Conservation (phyloP, 225 moss, liverwort and hornwort genomes). For the Physcomitrellopsis africana region DNA sequence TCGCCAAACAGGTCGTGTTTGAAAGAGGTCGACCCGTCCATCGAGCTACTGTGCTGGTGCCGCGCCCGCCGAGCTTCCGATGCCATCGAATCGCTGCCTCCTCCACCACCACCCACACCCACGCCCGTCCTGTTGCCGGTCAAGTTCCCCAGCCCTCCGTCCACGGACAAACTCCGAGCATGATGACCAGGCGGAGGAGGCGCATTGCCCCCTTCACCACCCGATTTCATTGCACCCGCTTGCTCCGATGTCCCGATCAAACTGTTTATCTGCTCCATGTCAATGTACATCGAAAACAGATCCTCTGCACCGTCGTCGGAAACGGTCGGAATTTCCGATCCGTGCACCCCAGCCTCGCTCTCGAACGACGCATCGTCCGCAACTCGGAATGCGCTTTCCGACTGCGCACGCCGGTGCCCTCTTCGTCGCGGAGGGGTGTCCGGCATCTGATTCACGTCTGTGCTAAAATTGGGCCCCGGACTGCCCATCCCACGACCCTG, state of each 20-base stretch:
- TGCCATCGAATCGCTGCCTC: conserved; percentile 32
- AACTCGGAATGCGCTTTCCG: conserved; percentile 57
- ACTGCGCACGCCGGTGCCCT: conserved; percentile 61
- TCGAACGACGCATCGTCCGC: conserved; percentile 61
- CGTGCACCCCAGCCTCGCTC: conserved; percentile 55
- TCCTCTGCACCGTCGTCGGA: conserved; percentile 65
- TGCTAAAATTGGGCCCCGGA: conserved; percentile 58
- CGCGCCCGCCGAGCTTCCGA: conserved; percentile 50
- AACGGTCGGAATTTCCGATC: conserved; percentile 55
- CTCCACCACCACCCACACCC: conserved; percentile 23
- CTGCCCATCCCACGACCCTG: conserved; percentile 52
- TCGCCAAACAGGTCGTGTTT: conserved; percentile 57
- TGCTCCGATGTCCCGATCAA: conserved; percentile 58
- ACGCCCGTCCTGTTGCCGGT: conserved; percentile 36
- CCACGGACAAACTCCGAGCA: conserved; percentile 52
- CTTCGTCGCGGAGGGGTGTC: conserved; percentile 58
- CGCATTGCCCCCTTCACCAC: conserved; percentile 37
- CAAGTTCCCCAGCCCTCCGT: conserved; percentile 48
- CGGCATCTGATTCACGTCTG: conserved; percentile 65
- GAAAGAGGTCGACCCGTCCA: conserved; percentile 59
- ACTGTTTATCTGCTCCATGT: conserved; percentile 65
- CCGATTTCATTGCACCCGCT: conserved; percentile 33
- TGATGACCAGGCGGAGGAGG: conserved; percentile 45
- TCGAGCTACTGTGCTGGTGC: conserved; percentile 65
- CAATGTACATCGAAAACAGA: conserved; percentile 69